phyloP scores from a whole-genome alignment of 495 filamentous ascomycete genomes.

The Tuber brumale region DNA sequence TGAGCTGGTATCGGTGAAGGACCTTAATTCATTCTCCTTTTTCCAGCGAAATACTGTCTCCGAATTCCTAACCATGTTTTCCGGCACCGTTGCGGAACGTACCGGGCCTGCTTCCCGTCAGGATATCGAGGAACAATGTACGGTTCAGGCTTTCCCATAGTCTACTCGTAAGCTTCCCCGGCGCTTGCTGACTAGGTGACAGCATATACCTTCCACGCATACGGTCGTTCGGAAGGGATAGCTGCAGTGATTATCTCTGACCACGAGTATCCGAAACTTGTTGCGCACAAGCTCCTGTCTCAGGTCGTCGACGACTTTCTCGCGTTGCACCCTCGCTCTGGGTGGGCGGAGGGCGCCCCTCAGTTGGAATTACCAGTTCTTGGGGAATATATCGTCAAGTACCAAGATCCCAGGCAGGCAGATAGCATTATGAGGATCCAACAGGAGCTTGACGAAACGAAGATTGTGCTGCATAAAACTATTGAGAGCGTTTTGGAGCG shows the following conservation, averaged over 20 bases:
- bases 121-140: slow-evolving; percentile 82
- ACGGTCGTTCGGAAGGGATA: slow-evolving; percentile 79
- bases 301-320: slow-evolving; percentile 94
- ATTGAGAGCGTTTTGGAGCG: slow-evolving; percentile 93
- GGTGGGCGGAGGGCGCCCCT: slow-evolving; percentile 54
- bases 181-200: slow-evolving; percentile 17
- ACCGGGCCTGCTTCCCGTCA: slow-evolving; percentile 82
- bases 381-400: slow-evolving; percentile 76
- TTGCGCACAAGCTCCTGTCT: slow-evolving; percentile 88
- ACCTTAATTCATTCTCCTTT: slow-evolving; percentile 71
- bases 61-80: slow-evolving; percentile 65
- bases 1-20: slow-evolving; percentile 72
- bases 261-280: slow-evolving; percentile 79
- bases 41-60: slow-evolving; percentile 66
- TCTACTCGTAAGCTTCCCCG: neutral
- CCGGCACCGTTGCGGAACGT: slow-evolving; percentile 68
- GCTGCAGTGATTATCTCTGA: slow-evolving; percentile 83
- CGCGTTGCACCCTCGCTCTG: slow-evolving; percentile 62
- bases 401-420: slow-evolving; percentile 81
- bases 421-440: slow-evolving; percentile 93
- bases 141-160: slow-evolving; percentile 17
- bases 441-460: slow-evolving; percentile 94
- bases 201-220: slow-evolving; percentile 84
- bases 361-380: slow-evolving; percentile 60
- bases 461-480: slow-evolving; percentile 95